Evolutionary conservation across 371 early-diverging fungal species (phyloP).

Genomic region (Mortierella sp.): DNA sequence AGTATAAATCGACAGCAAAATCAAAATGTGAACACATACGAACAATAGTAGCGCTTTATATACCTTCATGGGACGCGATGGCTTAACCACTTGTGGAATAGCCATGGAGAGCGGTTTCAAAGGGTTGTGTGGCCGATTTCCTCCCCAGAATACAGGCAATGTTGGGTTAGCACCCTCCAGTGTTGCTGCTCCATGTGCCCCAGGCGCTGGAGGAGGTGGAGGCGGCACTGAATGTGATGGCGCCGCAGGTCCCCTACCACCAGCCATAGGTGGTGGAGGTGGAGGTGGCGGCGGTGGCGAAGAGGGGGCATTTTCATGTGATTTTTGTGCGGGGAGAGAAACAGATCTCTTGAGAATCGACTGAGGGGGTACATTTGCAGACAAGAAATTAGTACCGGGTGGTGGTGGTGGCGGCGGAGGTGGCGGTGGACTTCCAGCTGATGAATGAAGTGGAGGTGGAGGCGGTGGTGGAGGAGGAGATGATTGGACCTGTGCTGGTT

Average conservation of each 20-base stretch:
- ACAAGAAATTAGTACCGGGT: background rate
- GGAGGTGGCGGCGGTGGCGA: conserved; percentile 40
- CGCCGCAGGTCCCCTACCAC: conserved; percentile 12
- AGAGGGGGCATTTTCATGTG: conserved; percentile 1
- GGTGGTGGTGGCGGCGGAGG: conserved; percentile 40
- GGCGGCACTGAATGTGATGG: conserved; percentile 47
- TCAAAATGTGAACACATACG: background rate
- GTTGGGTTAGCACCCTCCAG: conserved; percentile 47
- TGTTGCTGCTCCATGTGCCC: conserved; percentile 28
- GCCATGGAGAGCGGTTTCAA: conserved; percentile 53
- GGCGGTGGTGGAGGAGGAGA: conserved; percentile 3
- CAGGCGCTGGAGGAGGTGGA: conserved; percentile 51
- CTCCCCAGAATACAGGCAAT: conserved; percentile 43
- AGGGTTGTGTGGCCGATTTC: conserved; percentile 60
- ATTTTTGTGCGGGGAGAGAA: conserved; percentile 13
- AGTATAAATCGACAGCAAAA: background rate
- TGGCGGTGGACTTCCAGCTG: conserved; percentile 5
- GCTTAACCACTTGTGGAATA: conserved; percentile 37
- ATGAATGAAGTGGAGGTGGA: background rate
- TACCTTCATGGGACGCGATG: conserved; percentile 56
- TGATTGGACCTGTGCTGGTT: background rate
- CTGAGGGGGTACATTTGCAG: conserved; percentile 39
- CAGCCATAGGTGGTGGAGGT: conserved; percentile 31
- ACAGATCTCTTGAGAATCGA: conserved; percentile 23
- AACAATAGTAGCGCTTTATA: background rate